These are phyloP conservation scores for Puccinia hordei DNA, from an alignment of 1,284 basidiomycete species.

Conservation along the genomic window DNA sequence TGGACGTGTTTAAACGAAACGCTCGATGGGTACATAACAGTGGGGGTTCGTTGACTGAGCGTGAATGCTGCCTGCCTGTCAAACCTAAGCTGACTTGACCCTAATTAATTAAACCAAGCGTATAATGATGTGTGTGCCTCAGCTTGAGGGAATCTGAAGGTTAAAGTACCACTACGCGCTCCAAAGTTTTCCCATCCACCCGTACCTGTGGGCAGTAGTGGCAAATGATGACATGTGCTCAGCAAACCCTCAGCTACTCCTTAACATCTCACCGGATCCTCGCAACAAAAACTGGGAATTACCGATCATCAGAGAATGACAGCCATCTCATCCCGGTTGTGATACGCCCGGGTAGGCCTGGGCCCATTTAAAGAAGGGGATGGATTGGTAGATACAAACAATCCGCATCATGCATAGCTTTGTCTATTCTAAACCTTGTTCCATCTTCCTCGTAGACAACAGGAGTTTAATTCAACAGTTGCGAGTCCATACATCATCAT, in stretches of 20 bases:
- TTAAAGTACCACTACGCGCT: not conserved
- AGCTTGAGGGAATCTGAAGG: not conserved
- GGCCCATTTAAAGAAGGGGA: too few relatives aligned
- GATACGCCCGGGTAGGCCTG: too few relatives aligned
- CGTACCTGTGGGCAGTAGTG: not conserved
- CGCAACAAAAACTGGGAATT: too few relatives aligned
- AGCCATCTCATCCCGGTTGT: too few relatives aligned
- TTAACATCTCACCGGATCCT: too few relatives aligned
- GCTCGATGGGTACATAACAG: not conserved
- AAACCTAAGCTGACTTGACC: not conserved
- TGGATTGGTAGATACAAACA: too few relatives aligned
- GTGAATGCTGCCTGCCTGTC: not conserved
- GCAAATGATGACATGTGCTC: not conserved
- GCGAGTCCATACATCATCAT: not conserved
- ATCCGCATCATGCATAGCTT: not conserved
- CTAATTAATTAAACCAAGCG: not conserved
- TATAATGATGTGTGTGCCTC: not conserved
- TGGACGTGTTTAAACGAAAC: too few relatives aligned
- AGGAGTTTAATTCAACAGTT: not conserved
- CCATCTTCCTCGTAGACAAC: too few relatives aligned
- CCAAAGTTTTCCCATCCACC: not conserved
- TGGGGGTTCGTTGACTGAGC: conserved; percentile 9
- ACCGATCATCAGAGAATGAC: too few relatives aligned
- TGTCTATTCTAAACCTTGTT: not conserved
- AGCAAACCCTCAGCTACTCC: too few relatives aligned